phyloP scores from a whole-genome alignment of 2,329 filamentous ascomycete genomes.

The Neonectria neomacrospora region DNA sequence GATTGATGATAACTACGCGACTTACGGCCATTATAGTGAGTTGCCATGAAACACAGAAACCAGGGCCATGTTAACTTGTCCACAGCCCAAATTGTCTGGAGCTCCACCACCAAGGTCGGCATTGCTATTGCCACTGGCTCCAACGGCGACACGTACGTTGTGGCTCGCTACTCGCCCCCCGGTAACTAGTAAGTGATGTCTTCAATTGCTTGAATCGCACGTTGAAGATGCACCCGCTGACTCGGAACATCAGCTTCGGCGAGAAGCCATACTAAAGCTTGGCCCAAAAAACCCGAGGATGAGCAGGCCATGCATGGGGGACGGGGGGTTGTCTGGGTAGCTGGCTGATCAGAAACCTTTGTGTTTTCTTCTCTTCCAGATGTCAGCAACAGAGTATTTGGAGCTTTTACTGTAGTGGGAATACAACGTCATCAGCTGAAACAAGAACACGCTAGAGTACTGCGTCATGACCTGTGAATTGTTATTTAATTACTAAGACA shows the following conservation, averaged over 20 bases:
- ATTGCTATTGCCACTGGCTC: slow-evolving; percentile 35
- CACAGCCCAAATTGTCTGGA: slow-evolving; percentile 40
- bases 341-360: no score
- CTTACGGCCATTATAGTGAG: slow-evolving; percentile 43
- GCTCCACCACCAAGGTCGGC: slow-evolving; percentile 41
- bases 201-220: background rate
- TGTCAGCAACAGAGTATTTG: no score
- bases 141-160: slow-evolving; percentile 34
- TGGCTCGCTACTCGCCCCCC: slow-evolving; percentile 40
- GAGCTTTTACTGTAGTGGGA: no score
- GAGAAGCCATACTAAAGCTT: slow-evolving; percentile 35
- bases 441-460: no score
- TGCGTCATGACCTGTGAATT: no score
- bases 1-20: slow-evolving; percentile 34
- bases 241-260: slow-evolving; percentile 31
- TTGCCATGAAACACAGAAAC: background rate
- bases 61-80: background rate
- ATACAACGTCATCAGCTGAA: no score
- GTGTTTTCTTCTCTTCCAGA: no score
- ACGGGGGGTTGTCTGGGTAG: no score
- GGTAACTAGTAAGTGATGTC: slow-evolving; percentile 41
- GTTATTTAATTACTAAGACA: no score
- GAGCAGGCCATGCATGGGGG: no score
- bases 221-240: slow-evolving; percentile 21
- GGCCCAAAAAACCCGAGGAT: no score